phyloP scores from a whole-genome alignment of 352 stramenopile genomes.

The Globisporangium rhizosaccharum region DNA sequence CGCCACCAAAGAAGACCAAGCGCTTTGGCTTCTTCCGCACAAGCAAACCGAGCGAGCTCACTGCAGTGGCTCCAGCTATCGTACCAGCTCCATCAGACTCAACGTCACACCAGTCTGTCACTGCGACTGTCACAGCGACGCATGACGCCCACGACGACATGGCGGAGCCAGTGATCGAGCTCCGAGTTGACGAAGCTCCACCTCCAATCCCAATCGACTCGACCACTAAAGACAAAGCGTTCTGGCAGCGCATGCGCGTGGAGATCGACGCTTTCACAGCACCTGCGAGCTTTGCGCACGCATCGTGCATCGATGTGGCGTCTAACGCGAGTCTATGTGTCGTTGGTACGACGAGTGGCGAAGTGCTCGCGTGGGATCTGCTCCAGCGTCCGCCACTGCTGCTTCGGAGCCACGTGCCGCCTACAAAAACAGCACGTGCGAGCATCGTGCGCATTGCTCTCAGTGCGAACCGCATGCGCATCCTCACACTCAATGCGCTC shows the following conservation, averaged over 20 bases:
- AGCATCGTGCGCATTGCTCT: slow-evolving; percentile 25
- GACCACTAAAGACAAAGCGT: slow-evolving; percentile 9
- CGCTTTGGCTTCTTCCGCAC: slow-evolving; percentile 21
- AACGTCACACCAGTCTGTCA: no score
- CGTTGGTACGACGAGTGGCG: slow-evolving; percentile 27
- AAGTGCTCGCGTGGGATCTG: slow-evolving; percentile 31
- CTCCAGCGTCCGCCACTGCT: slow-evolving; percentile 15
- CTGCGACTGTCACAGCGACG: neutral
- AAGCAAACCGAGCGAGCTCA: neutral
- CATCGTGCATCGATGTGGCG: slow-evolving; percentile 32
- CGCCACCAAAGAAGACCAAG: slow-evolving; percentile 6
- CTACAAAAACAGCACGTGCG: slow-evolving; percentile 20
- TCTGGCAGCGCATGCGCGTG: slow-evolving; percentile 27
- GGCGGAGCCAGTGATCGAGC: neutral
- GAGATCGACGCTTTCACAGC: slow-evolving; percentile 16
- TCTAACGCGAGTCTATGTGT: slow-evolving; percentile 18
- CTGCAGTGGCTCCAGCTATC: neutral
- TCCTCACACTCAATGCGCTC: slow-evolving; percentile 25
- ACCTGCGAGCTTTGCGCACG: slow-evolving; percentile 15
- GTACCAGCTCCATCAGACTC: neutral
- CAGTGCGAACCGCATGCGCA: slow-evolving; percentile 5
- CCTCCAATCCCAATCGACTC: neutral
- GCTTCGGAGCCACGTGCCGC: slow-evolving; percentile 14
- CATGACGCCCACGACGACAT: neutral
- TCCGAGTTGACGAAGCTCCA: neutral